Conservation (phyloP, 768 basidiomycete genomes). For the Austroboletus festivus region DNA sequence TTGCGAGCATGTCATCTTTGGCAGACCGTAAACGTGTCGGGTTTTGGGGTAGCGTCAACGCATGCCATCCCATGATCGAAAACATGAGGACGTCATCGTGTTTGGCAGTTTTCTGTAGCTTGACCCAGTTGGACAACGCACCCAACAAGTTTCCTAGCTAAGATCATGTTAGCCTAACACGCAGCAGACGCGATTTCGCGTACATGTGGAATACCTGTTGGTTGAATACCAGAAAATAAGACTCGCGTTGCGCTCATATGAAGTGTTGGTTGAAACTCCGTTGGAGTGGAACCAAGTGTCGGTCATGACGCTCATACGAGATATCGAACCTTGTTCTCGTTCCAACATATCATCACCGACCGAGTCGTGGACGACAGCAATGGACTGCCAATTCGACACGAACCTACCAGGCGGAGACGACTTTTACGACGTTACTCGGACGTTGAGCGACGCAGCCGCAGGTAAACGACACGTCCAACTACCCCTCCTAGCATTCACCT, state of each 20-base stretch:
- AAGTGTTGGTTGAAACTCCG: conserved; percentile 30
- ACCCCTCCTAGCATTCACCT: conserved; percentile 6
- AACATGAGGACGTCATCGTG: conserved; percentile 69
- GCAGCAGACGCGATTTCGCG: conserved; percentile 14
- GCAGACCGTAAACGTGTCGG: conserved; percentile 46
- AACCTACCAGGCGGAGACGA: conserved; percentile 53
- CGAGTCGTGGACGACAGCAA: conserved; percentile 9
- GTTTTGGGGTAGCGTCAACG: conserved; percentile 88
- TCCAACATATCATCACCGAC: conserved; percentile 4
- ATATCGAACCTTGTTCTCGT: background rate
- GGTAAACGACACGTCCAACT: conserved; percentile 41
- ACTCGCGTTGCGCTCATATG: conserved; percentile 23
- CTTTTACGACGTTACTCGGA: conserved; percentile 60
- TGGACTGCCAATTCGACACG: conserved; percentile 15
- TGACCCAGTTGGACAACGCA: conserved; percentile 86
- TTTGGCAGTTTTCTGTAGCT: conserved; percentile 59
- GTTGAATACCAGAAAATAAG: conserved; percentile 91
- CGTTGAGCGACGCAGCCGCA: conserved; percentile 58
- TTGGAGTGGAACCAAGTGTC: too few species aligned
- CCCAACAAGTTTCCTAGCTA: conserved; percentile 95
- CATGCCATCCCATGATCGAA: conserved; percentile 92
- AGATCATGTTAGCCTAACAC: background rate
- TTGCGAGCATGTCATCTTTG: conserved; percentile 75
- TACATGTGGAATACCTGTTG: conserved; percentile 89
- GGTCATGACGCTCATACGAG: too few species aligned